phyloP scores from a whole-genome alignment of 2,329 filamentous ascomycete genomes.

The Penicillium sp. region DNA sequence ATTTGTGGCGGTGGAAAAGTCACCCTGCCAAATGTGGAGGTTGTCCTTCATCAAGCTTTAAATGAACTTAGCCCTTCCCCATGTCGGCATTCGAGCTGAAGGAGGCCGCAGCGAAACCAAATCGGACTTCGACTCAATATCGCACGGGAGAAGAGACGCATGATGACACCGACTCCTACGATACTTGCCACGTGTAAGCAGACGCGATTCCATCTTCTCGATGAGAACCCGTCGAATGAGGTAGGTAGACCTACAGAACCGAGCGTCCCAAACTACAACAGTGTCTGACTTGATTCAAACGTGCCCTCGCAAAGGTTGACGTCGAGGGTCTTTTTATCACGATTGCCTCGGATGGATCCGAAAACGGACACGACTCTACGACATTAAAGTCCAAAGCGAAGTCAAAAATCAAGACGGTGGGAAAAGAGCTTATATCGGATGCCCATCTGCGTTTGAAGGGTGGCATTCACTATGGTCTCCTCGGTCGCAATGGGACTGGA shows the following conservation, averaged over 20 bases:
- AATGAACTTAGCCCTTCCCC: neutral
- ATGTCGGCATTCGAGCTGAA: neutral
- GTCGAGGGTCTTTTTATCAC: slow-evolving; percentile 68
- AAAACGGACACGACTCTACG: slow-evolving; percentile 14
- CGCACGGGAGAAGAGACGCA: neutral
- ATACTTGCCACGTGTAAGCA: slow-evolving; percentile 61
- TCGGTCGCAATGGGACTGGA: slow-evolving; percentile 75
- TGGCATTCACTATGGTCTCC: slow-evolving; percentile 67
- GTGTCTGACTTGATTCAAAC: neutral
- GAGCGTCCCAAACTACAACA: neutral
- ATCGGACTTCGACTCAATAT: too few species aligned
- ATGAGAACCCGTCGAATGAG: slow-evolving; percentile 50
- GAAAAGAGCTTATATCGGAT: slow-evolving; percentile 60
- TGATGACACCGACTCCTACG: slow-evolving; percentile 17
- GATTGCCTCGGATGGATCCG: slow-evolving; percentile 44
- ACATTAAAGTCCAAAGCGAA: slow-evolving; percentile 35
- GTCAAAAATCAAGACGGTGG: slow-evolving; percentile 48
- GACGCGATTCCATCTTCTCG: slow-evolving; percentile 57
- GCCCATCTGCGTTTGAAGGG: slow-evolving; percentile 67
- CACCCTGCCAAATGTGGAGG: neutral
- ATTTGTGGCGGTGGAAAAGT: neutral
- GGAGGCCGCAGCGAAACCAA: too few species aligned
- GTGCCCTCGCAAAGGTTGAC: slow-evolving; percentile 49
- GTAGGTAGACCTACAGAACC: slow-evolving; percentile 29
- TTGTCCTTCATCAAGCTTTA: neutral